Percentiles rank a stretch among this genome's conserved stretches.
These are phyloP conservation scores for Ogataea dorogensis DNA, from an alignment of 805 yeast genomes.

Conservation along the genomic window DNA sequence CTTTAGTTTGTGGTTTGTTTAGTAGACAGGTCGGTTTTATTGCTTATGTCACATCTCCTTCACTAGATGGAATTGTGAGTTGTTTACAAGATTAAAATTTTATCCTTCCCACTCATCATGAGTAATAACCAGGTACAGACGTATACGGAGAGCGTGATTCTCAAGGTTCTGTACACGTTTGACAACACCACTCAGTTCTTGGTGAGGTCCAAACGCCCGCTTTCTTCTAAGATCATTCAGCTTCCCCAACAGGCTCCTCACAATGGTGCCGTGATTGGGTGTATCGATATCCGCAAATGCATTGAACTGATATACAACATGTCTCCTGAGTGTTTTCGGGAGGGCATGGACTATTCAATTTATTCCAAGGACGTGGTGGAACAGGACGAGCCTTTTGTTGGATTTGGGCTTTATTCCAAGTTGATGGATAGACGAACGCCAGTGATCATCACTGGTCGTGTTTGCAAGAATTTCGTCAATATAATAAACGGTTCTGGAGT, in stretches of 20 bases:
- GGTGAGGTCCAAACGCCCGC: conserved; percentile 38
- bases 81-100: conserved; percentile 7
- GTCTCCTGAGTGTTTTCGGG: conserved; percentile 43
- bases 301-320: conserved; percentile 45
- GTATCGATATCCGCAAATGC: conserved; percentile 44
- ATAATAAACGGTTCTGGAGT: conserved; percentile 39
- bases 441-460: conserved; percentile 52
- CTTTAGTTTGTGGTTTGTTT: conserved; percentile 6
- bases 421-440: conserved; percentile 25
- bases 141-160: conserved; percentile 27
- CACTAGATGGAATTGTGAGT: conserved; percentile 5
- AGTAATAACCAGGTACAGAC: conserved; percentile 24
- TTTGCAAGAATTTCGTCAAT: conserved; percentile 54
- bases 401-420: conserved; percentile 42
- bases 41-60: conserved; percentile 10
- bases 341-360: conserved; percentile 44
- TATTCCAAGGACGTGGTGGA: conserved; percentile 48
- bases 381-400: conserved; percentile 51
- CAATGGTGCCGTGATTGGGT: conserved; percentile 42
- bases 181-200: conserved; percentile 43
- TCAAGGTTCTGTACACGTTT: conserved; percentile 42
- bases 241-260: conserved; percentile 41
- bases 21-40: conserved; percentile 10
- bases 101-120: conserved; percentile 11
- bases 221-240: conserved; percentile 41